These are phyloP conservation scores for Xylaria acuta DNA, from an alignment of 495 filamentous ascomycete genomes.

Conservation along the genomic window DNA sequence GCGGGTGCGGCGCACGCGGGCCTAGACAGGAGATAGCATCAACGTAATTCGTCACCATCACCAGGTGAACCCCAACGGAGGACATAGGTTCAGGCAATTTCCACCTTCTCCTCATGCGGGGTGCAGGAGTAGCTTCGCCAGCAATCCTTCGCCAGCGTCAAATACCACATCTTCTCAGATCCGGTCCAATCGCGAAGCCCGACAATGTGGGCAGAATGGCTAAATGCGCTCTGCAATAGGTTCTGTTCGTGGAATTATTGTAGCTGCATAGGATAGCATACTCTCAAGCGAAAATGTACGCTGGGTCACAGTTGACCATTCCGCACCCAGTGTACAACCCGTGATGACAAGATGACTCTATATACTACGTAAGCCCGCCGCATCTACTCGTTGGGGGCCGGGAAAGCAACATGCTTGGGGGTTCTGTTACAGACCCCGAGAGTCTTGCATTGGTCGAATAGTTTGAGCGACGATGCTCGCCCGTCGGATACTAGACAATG, in stretches of 20 bases:
- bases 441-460: neutral
- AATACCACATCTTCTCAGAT: neutral
- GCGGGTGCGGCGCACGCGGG: too few species aligned
- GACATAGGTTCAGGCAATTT: neutral
- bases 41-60: neutral
- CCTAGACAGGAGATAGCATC: too few species aligned
- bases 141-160: neutral
- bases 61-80: neutral
- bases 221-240: neutral
- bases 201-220: neutral
- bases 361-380: neutral
- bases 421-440: neutral
- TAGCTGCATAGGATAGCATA: neutral
- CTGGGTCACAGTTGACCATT: neutral
- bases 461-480: neutral
- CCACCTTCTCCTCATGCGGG: constrained; percentile 17
- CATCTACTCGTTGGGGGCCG: neutral
- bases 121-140: neutral
- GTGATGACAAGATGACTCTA: neutral
- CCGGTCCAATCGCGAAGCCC: constrained; percentile 7
- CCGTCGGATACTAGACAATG: neutral
- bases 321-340: neutral
- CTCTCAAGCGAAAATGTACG: neutral
- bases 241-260: constrained; percentile 20
- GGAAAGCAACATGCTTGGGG: neutral